Evolutionary conservation across 2,329 filamentous ascomycete genomes (phyloP).

Genomic region (Aspergillus sp.): DNA sequence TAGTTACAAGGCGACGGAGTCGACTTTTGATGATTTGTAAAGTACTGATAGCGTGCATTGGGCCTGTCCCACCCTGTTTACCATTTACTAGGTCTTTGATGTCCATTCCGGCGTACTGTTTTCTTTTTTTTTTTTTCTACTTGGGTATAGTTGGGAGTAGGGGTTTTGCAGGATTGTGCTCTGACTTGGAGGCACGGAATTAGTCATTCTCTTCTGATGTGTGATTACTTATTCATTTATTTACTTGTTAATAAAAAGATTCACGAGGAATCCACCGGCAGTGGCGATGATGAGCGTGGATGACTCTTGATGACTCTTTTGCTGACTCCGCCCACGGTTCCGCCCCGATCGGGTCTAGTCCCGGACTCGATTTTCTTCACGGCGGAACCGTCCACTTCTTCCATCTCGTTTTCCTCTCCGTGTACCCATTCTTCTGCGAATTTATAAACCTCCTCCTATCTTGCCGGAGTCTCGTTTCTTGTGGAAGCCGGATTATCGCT

Average conservation of each 20-base stretch:
- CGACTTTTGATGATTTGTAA: not conserved
- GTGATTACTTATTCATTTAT: not conserved
- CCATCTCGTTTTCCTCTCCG: constrained; percentile 7
- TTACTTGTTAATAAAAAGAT: not conserved
- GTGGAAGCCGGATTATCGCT: not conserved
- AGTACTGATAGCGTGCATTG: too few species aligned
- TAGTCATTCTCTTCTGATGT: not conserved
- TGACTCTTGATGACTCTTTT: constrained; percentile 17
- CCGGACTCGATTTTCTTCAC: not conserved
- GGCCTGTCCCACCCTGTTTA: not conserved
- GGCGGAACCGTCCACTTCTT: constrained; percentile 10
- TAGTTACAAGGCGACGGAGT: not conserved
- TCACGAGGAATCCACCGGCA: too few species aligned
- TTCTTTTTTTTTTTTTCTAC: too few species aligned
- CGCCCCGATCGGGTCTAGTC: constrained; percentile 17
- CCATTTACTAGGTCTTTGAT: not conserved
- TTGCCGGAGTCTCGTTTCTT: not conserved
- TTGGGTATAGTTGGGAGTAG: too few species aligned
- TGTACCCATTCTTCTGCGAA: not conserved
- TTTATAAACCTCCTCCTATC: not conserved
- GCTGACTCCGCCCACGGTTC: constrained; percentile 11
- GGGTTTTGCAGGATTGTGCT: not conserved
- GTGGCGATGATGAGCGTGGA: constrained; percentile 8
- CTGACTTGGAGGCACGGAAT: not conserved
- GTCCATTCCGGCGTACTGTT: too few species aligned